Evolutionary conservation across 176 grass and related monocot genomes (phyloP).

Genomic region (Aegilops speltoides): DNA sequence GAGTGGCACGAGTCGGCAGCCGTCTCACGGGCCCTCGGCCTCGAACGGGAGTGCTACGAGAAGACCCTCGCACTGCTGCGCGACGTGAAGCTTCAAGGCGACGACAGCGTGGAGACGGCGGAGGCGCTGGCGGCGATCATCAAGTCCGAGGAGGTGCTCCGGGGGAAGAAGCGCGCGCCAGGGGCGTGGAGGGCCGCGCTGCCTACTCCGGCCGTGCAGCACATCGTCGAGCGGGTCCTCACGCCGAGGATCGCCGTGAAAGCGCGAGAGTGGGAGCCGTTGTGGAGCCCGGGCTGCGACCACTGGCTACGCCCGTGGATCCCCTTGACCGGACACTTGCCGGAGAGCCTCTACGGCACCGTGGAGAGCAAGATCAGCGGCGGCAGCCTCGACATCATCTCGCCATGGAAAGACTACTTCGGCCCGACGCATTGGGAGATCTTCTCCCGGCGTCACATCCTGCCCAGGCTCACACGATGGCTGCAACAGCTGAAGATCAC

Average conservation of each 20-base stretch:
- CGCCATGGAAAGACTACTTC: constrained; percentile 59
- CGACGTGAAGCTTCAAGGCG: not conserved
- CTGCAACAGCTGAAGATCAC: constrained; percentile 32
- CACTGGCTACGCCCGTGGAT: constrained; percentile 58
- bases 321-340: constrained; percentile 33
- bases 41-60: not conserved
- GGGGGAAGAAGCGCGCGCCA: not conserved
- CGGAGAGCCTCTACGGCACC: constrained; percentile 41
- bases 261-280: constrained; percentile 55
- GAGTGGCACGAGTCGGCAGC: not conserved
- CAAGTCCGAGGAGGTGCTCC: not conserved
- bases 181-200: constrained; percentile 40
- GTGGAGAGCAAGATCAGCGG: constrained; percentile 20
- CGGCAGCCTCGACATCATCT: constrained; percentile 34
- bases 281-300: constrained; percentile 41
- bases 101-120: not conserved
- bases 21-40: not conserved
- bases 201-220: constrained; percentile 37
- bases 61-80: not conserved
- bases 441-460: constrained; percentile 29
- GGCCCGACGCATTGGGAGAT: constrained; percentile 40
- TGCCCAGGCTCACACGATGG: constrained; percentile 36
- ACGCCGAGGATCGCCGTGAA: constrained; percentile 47
- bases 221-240: constrained; percentile 46
- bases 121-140: not conserved